Base-by-base conservation (phyloP, 495 filamentous ascomycete genomes). In the Aspergillus homomorphus region DNA sequence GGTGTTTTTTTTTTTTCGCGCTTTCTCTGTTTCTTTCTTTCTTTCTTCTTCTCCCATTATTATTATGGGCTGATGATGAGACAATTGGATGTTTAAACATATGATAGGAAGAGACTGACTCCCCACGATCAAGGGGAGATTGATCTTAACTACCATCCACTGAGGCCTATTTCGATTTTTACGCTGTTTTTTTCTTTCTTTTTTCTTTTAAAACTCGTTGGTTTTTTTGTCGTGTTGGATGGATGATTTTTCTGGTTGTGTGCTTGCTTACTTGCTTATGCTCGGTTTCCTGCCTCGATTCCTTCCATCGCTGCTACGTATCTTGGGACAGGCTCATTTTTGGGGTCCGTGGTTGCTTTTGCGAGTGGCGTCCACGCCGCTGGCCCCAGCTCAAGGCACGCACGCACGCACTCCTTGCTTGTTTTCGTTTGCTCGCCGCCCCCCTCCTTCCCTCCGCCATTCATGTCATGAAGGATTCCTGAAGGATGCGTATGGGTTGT, bases 51-150 rank as follows among this genome's bases (percentile, higher is more conserved):
- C 50, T 56, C 56, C 58, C 62, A 62, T 50, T 45, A 63, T 66
- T 60, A 57, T 56, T 73, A 57, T 73, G 66, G 79, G 81, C 78
- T 75, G 61, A 70, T 82, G 81, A 84, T 82, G 81, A 84, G 74
- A 55, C 51, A 69, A 57, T 72, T 76, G 76, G 73, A 66, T 74
- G 71, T 72, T 65, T 58, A 66, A 64, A 62, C 60, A 67, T 70
- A 78, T 80, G 76, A 84, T 84, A 84, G 81, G 82, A 84, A 84
- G 82, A 84, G 82, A 75, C 78, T 84, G 82, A 84, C 71, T 72
- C 69, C 69, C 59, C 57, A 46, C 52, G 18, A 41, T 51, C 26
- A 70, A 38, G 33, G 70, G 72, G 79, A 71, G 67, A 45, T 69
- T 84, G 81, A 84, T 82, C 79, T 84, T 53, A 65, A 61, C 23